Evolutionary conservation across 2,329 filamentous ascomycete species (phyloP).

Genomic region (Aspergillus alliaceus): DNA sequence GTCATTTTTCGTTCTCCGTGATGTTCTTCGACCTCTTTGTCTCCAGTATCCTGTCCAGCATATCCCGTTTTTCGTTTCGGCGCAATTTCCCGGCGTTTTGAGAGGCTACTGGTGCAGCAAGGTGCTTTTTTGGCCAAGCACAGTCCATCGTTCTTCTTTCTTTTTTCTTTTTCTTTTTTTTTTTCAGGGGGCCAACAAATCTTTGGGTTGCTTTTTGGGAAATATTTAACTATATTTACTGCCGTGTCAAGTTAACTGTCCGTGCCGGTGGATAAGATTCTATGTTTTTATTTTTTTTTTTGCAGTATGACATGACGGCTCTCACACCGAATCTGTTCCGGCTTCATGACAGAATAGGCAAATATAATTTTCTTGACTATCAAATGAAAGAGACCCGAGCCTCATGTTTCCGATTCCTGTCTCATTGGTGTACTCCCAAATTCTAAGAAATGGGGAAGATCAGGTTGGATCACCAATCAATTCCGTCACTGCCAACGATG

Average conservation of each 20-base stretch:
- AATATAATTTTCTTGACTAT: slow-evolving; percentile 1
- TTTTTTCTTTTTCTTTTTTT: neutral
- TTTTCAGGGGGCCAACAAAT: neutral
- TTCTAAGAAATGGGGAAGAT: neutral
- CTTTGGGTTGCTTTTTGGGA: neutral
- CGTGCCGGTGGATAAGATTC: neutral
- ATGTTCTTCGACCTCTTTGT: slow-evolving; percentile 1
- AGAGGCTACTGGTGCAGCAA: neutral
- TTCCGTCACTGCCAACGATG: neutral
- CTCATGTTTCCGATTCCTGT: neutral
- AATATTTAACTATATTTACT: neutral
- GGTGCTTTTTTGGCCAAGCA: neutral
- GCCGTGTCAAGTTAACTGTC: neutral
- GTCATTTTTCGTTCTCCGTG: neutral
- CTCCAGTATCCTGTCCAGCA: neutral
- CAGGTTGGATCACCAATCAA: neutral
- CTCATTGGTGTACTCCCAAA: neutral
- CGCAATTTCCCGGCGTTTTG: slow-evolving; percentile 6
- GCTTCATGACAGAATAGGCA: neutral
- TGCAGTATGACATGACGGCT: neutral
- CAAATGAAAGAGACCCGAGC: neutral
- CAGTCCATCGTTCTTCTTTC: slow-evolving; percentile 1
- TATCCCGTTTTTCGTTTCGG: neutral
- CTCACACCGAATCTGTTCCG: neutral
- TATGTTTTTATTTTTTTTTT: neutral